These are phyloP conservation scores for Euphrasia confusa DNA, from an alignment of 257 asterid species.

Conservation along the genomic window DNA sequence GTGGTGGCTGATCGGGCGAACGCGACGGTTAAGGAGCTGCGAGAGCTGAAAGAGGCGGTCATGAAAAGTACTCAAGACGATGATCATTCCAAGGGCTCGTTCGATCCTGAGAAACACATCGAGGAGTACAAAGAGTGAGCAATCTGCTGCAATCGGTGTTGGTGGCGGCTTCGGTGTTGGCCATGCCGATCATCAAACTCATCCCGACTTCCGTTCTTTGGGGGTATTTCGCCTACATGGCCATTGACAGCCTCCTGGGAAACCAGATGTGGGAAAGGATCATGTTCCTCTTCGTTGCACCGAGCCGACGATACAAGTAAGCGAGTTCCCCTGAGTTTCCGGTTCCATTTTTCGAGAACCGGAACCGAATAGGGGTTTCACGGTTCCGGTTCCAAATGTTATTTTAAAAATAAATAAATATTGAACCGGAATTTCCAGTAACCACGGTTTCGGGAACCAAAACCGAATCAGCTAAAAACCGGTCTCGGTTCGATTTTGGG, in stretches of 20 bases:
- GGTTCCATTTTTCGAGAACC: too few species aligned
- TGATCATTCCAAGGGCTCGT: conserved; percentile 12
- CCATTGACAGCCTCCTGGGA: conserved; percentile 62
- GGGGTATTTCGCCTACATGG: conserved; percentile 71
- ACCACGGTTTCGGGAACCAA: too few species aligned
- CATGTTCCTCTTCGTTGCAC: conserved; percentile 43
- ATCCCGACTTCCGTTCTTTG: conserved; percentile 62
- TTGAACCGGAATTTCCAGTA: too few species aligned
- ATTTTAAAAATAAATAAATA: too few species aligned
- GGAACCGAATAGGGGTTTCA: too few species aligned
- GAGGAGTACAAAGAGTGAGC: conserved; percentile 59
- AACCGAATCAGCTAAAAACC: too few species aligned
- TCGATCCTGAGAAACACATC: conserved; percentile 44
- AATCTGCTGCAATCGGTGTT: conserved; percentile 53
- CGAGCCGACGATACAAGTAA: conserved; percentile 50
- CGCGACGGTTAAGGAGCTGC: conserved; percentile 37
- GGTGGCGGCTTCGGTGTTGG: conserved; percentile 43
- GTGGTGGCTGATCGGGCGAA: too few species aligned
- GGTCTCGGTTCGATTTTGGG: too few species aligned
- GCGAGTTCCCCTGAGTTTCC: too few species aligned
- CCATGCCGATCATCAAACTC: conserved; percentile 45
- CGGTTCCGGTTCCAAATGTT: too few species aligned
- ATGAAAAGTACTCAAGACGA: conserved; percentile 34
- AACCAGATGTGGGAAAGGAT: conserved; percentile 61
- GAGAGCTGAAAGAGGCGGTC: conserved; percentile 47